Percentiles rank a stretch among this genome's conserved stretches.
Evolutionary conservation across 2,329 filamentous ascomycete species (phyloP).

Genomic region (Apiospora saccharicola): DNA sequence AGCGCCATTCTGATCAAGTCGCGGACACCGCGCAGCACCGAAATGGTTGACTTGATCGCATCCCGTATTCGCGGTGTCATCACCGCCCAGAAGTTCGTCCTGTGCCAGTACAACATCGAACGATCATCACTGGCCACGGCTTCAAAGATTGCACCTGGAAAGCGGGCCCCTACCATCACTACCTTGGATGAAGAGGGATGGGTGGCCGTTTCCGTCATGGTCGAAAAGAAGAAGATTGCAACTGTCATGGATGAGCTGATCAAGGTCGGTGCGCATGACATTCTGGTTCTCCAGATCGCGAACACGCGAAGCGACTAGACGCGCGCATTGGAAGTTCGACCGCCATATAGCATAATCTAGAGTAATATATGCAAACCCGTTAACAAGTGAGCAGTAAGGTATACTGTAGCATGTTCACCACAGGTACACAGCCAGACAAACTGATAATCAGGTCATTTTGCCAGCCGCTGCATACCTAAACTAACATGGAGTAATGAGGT

Average conservation of each 20-base stretch:
- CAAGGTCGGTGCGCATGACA: slow-evolving; percentile 80
- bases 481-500: not conserved
- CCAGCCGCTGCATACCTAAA: not conserved
- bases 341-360: slow-evolving; percentile 16
- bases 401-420: not conserved
- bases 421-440: not conserved
- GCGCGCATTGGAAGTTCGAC: not conserved
- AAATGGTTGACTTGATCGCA: slow-evolving; percentile 83
- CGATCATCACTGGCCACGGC: slow-evolving; percentile 72
- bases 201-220: slow-evolving; percentile 96
- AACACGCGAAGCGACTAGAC: slow-evolving; percentile 57
- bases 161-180: slow-evolving; percentile 92
- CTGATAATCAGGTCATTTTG: not conserved
- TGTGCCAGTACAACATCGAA: slow-evolving; percentile 96
- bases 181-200: slow-evolving; percentile 86
- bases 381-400: not conserved
- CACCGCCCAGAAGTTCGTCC: slow-evolving; percentile 89
- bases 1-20: slow-evolving; percentile 93
- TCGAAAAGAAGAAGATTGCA: slow-evolving; percentile 85
- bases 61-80: slow-evolving; percentile 93
- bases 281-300: slow-evolving; percentile 84
- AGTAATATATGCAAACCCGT: slow-evolving; percentile 16
- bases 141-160: slow-evolving; percentile 85
- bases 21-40: slow-evolving; percentile 78
- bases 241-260: slow-evolving; percentile 85